Percentiles rank a stretch among this genome's conserved stretches.
These are phyloP conservation scores for Samsoniella hepiali DNA, from an alignment of 2,329 filamentous ascomycete species.

Conservation along the genomic window DNA sequence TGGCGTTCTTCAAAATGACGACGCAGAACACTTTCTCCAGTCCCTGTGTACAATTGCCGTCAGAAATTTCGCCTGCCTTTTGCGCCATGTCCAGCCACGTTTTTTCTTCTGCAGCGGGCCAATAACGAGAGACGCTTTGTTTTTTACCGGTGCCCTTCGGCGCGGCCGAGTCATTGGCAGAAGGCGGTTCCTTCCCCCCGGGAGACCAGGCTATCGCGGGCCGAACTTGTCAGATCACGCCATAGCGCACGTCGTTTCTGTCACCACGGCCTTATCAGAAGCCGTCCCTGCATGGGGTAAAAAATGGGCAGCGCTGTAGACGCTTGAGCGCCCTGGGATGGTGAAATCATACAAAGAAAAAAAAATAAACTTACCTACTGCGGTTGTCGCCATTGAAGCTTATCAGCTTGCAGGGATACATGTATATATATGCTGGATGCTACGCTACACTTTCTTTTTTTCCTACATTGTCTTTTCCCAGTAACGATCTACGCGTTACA, in stretches of 20 bases:
- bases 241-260: constrained; percentile 5
- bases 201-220: background rate
- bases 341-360: background rate
- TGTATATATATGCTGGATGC: background rate
- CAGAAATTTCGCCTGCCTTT: background rate
- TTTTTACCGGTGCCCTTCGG: background rate
- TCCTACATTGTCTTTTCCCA: background rate
- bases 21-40: too few species aligned
- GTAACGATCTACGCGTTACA: too few species aligned
- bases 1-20: background rate
- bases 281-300: background rate
- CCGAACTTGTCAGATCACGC: constrained; percentile 11
- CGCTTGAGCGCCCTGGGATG: too few species aligned
- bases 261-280: constrained; percentile 9
- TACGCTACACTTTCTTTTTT: background rate
- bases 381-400: background rate
- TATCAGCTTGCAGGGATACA: background rate
- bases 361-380: background rate
- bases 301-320: background rate
- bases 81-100: background rate
- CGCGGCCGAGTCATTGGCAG: background rate
- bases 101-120: background rate
- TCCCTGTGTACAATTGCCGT: background rate
- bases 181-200: background rate
- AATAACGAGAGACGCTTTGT: background rate